Percentiles rank a stretch among this genome's conserved stretches.
Conservation (phyloP, 768 basidiomycete genomes). For the Panaeolus cyanescens region DNA sequence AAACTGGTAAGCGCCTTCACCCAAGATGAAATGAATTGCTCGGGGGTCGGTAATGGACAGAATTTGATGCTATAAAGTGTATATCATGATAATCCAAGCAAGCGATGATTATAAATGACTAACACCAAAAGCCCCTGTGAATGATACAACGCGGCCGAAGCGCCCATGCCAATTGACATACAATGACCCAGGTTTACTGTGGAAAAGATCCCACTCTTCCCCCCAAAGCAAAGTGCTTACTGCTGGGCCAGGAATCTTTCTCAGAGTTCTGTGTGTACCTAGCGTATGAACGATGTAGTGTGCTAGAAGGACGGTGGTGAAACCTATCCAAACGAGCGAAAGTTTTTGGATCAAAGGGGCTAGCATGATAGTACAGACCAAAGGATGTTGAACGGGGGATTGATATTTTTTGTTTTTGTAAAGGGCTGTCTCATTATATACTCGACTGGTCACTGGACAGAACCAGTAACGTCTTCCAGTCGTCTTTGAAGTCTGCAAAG, state of each 20-base stretch:
- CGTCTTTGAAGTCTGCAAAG: no score
- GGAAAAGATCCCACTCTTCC: slow-evolving; percentile 59
- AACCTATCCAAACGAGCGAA: slow-evolving; percentile 25
- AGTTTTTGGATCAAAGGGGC: slow-evolving; percentile 25
- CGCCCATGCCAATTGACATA: slow-evolving; percentile 54
- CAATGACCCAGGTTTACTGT: slow-evolving; percentile 49
- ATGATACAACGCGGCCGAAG: slow-evolving; percentile 57
- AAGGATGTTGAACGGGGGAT: background rate
- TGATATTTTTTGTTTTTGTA: background rate
- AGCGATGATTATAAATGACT: slow-evolving; percentile 14
- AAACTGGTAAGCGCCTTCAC: slow-evolving; percentile 56
- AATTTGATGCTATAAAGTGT: slow-evolving; percentile 50
- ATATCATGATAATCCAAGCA: background rate
- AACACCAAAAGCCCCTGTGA: slow-evolving; percentile 61
- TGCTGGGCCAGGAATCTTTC: slow-evolving; percentile 54
- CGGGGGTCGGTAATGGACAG: slow-evolving; percentile 57
- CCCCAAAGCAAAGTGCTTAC: slow-evolving; percentile 58
- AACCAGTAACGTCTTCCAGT: no score
- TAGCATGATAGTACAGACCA: slow-evolving; percentile 20
- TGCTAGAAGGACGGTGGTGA: slow-evolving; percentile 29
- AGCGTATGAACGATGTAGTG: slow-evolving; percentile 37
- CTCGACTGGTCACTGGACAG: background rate
- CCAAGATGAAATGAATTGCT: slow-evolving; percentile 55
- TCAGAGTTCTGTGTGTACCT: slow-evolving; percentile 32
- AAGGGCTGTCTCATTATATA: background rate